These are phyloP conservation scores for Metschnikowia baotianmanensis DNA, from an alignment of 805 yeast species.

Conservation along the genomic window DNA sequence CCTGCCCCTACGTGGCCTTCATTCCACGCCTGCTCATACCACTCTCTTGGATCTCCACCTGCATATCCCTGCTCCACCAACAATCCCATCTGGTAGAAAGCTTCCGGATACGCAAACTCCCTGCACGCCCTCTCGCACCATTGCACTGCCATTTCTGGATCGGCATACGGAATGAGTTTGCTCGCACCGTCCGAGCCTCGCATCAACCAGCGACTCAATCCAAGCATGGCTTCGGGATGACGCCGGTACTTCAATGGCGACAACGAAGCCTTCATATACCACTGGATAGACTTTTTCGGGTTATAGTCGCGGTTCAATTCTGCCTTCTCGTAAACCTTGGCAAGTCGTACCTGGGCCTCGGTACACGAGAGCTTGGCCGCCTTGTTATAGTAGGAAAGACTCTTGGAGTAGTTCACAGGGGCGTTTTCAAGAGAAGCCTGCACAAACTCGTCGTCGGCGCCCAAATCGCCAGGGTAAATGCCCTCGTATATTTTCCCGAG, in stretches of 20 bases:
- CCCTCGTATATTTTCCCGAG: constrained; percentile 45
- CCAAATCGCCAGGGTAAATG: constrained; percentile 42
- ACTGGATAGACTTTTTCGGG: constrained; percentile 42
- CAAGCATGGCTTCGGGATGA: constrained; percentile 46
- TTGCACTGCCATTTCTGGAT: constrained; percentile 36
- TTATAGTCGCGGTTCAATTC: constrained; percentile 40
- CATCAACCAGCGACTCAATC: constrained; percentile 42
- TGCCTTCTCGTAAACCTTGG: constrained; percentile 42
- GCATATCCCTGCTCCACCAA: constrained; percentile 37
- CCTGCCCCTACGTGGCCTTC: constrained; percentile 32
- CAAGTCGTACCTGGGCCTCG: constrained; percentile 41
- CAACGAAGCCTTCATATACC: constrained; percentile 42
- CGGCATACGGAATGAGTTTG: constrained; percentile 36
- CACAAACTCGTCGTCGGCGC: constrained; percentile 36
- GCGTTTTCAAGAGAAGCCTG: constrained; percentile 32
- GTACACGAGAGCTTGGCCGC: constrained; percentile 41
- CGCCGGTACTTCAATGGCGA: constrained; percentile 39
- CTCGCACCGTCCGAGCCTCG: constrained; percentile 33
- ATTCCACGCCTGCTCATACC: constrained; percentile 35
- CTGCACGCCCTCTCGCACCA: constrained; percentile 45
- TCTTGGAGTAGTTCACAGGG: constrained; percentile 43
- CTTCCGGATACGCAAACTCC: constrained; percentile 39
- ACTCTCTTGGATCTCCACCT: constrained; percentile 26
- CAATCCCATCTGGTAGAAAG: constrained; percentile 39
- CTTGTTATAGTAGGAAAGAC: constrained; percentile 40